Evolutionary conservation across 768 basidiomycete species (phyloP).

Genomic region (Calocera viscosa): DNA sequence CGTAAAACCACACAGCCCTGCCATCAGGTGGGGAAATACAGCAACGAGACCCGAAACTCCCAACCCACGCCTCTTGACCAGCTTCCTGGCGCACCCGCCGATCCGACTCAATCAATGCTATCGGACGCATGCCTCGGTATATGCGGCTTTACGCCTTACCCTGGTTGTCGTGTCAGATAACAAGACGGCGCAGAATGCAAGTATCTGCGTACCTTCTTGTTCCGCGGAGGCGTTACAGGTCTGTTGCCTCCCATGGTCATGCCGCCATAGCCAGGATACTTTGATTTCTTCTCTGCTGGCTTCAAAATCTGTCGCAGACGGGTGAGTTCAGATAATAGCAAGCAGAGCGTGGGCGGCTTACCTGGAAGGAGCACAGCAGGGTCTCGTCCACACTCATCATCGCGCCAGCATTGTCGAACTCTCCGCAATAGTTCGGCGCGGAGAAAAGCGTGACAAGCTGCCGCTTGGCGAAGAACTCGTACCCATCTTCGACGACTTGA

Average conservation of each 20-base stretch:
- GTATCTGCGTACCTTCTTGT: background rate
- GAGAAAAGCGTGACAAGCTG: constrained; percentile 95
- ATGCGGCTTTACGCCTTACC: constrained; percentile 1
- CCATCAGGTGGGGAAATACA: background rate
- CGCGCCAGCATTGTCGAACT: constrained; percentile 98
- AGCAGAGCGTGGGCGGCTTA: constrained; percentile 29
- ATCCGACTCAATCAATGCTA: background rate
- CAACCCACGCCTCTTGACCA: background rate
- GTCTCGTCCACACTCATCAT: constrained; percentile 99
- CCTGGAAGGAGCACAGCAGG: constrained; percentile 94
- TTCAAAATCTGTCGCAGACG: constrained; percentile 66
- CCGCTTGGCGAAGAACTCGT: constrained; percentile 97
- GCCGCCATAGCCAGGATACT: constrained; percentile 28
- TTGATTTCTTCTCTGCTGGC: constrained; percentile 97
- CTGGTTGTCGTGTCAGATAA: background rate
- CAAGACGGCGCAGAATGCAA: background rate
- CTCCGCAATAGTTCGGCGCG: constrained; percentile 87
- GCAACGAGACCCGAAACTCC: background rate
- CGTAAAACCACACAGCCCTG: background rate
- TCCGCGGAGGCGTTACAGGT: constrained; percentile 1
- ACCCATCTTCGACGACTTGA: constrained; percentile 98
- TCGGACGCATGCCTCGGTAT: background rate
- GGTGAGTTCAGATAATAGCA: background rate
- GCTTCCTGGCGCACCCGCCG: background rate
- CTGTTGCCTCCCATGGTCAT: background rate